Base-by-base conservation (phyloP, 768 basidiomycete species). In the Clavaria fumosa region DNA sequence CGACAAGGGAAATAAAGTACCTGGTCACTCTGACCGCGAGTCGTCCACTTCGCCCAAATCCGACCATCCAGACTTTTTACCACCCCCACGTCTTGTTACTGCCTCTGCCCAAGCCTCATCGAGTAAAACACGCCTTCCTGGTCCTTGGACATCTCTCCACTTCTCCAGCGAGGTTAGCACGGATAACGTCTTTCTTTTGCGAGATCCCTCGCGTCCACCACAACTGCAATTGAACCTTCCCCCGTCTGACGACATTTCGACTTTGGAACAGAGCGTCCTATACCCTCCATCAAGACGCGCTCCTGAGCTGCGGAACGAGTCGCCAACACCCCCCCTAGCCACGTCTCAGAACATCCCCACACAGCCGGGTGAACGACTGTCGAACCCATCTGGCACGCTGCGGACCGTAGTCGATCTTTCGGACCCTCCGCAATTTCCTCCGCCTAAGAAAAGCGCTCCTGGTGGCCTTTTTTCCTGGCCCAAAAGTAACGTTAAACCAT, bases 381-480 rank as follows among this genome's bases (percentile, higher is more conserved):
- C n/a, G 17, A 31, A n/a, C n/a, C 30, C 30, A 17, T 31, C 3
- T 31, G 17, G n/a, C 30, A n/a, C 27, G 11, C 50, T 38, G 53
- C 55, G 2, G 50, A 55, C 42, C 62, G 57, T 48, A 60, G 64
- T 32, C 44, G 39, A 5, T 38, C 21, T n/a, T n/a, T n/a, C n/a
- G n/a, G n/a, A n/a, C n/a, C n/a, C n/a, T 24, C 40, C 20, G n/a
- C 36, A 1, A 5, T 27, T 23, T 4, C 28, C 20, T 5, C 19
- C 37, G 4, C 32, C 23, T 22, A 21, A 4, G 11, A 34, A 18
- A 12, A 21, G 11, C 39, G 12, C 30, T 22, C 7, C 15, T 10
- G 24, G 24, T 21, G 44, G 57, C 28, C 40, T 64, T 42, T 61
- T 63, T 48, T 45, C 50, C n/a, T 69, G 67, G 67, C 59, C 63